Evolutionary conservation across 805 yeast genomes (phyloP).

Genomic region (Candida endomychidarum): DNA sequence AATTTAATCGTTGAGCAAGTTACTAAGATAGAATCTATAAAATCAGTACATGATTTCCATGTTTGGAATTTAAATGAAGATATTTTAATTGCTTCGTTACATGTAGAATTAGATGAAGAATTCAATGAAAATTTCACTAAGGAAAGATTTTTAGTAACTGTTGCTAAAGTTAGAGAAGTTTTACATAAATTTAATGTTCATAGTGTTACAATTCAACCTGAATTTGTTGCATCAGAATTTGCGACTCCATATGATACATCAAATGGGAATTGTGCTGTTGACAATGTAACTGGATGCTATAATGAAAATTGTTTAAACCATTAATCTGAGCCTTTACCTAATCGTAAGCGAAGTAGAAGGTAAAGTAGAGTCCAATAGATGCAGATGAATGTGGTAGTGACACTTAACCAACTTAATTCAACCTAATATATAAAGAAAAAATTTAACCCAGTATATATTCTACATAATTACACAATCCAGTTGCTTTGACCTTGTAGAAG

Average conservation of each 20-base stretch:
- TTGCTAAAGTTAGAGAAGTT: constrained; percentile 71
- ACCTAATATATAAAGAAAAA: too few relatives aligned
- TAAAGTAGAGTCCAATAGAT: too few relatives aligned
- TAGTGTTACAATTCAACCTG: constrained; percentile 96
- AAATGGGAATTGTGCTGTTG: constrained; percentile 28
- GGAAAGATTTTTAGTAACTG: constrained; percentile 58
- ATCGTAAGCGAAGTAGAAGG: too few relatives aligned
- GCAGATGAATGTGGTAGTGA: too few relatives aligned
- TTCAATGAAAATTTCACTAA: constrained; percentile 43
- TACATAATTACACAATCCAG: constrained; percentile 15
- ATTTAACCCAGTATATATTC: too few relatives aligned
- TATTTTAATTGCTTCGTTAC: constrained; percentile 83
- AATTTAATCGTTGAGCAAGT: constrained; percentile 72
- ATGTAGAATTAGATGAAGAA: constrained; percentile 60
- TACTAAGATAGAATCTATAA: constrained; percentile 65
- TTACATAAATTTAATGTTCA: constrained; percentile 85
- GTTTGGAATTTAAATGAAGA: constrained; percentile 94
- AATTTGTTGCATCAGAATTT: constrained; percentile 47
- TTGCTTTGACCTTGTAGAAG: constrained; percentile 6
- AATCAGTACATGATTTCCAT: constrained; percentile 91
- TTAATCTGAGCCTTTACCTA: too few relatives aligned
- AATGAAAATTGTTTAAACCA: constrained; percentile 23
- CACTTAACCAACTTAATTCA: too few relatives aligned
- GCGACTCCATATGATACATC: constrained; percentile 19
- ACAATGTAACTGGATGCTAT: constrained; percentile 32